These are phyloP conservation scores for Xylariaceae sp. DNA, from an alignment of 2,329 filamentous ascomycete genomes.

Conservation along the genomic window DNA sequence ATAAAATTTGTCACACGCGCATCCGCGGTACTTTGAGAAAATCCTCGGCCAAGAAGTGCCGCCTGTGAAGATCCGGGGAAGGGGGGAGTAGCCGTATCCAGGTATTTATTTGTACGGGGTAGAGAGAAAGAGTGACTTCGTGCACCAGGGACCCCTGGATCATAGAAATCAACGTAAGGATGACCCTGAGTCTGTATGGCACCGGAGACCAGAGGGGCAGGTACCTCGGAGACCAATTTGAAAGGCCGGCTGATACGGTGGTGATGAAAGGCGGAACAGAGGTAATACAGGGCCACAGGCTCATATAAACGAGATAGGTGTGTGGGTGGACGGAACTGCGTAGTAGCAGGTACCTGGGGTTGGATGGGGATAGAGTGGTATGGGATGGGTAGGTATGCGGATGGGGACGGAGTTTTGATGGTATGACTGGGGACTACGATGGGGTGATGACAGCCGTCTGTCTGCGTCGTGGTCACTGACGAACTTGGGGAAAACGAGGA, in stretches of 20 bases:
- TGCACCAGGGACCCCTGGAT: conserved; percentile 17
- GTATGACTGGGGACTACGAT: neutral
- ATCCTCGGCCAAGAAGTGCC: conserved; percentile 19
- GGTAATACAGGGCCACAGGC: too few species aligned
- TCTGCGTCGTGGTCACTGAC: too few species aligned
- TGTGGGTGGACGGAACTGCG: conserved; percentile 9
- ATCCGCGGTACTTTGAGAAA: conserved; percentile 11
- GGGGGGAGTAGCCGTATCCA: conserved; percentile 9
- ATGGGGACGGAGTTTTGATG: conserved; percentile 4
- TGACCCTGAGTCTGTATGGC: conserved; percentile 3
- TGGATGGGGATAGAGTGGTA: too few species aligned
- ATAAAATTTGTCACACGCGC: conserved; percentile 7
- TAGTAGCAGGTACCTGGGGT: too few species aligned
- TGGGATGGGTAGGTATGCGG: conserved; percentile 4
- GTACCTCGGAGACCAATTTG: conserved; percentile 7
- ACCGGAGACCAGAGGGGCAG: conserved; percentile 2
- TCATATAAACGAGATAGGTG: too few species aligned
- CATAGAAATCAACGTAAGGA: conserved; percentile 13
- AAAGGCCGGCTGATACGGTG: conserved; percentile 5
- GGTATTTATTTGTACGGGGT: conserved; percentile 21
- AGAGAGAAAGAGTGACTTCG: conserved; percentile 21
- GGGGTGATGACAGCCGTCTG: too few species aligned
- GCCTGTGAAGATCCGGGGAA: conserved; percentile 22
- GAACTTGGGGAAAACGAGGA: too few species aligned
- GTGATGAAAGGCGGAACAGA: conserved; percentile 10